Evolutionary conservation across 768 basidiomycete genomes (phyloP), one percentile per base, ranked within the genome.

Genomic region (Scleroderma citrinum): DNA sequence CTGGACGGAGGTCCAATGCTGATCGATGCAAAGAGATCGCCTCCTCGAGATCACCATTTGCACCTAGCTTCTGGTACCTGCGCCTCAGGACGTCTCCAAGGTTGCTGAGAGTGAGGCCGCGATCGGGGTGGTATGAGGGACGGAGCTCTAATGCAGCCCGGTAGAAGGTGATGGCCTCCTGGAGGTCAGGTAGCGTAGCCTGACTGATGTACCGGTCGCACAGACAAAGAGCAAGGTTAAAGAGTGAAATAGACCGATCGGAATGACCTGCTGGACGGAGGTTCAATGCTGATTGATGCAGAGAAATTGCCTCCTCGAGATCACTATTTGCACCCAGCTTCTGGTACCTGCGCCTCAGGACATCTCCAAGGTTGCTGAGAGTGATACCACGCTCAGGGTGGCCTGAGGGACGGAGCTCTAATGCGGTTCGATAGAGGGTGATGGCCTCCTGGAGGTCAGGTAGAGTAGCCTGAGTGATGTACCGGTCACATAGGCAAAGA

Each of bases 31-130:
- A 12, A 5, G 12, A 14, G 12, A 60, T 19, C 5, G n/a, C 38
- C 38, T 14, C n/a, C 7, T 21, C 17, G 16, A 19, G 16, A 39
- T 39, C 34, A 35, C 13, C 34, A 13, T 14, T 13, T 13, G 34
- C n/a, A 13, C 34, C 34, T 4, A 40, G 19, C 63, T 65, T 46
- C 69, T 62, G 49, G 64, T 71, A 3, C 59, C 66, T 23, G 34
- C 13, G 5, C 34, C 34, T 35, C 12, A 35, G 34, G 12, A 13
- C 5, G 5, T 52, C 5, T 24, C 12, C 40, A 14, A 41, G 23
- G 40, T 23, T 40, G 23, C 11, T 12, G 39, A 40, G 39, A 21
- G 39, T 10, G 6, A 23, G 3, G 23, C 13, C 19, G 11, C 23
- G 40, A 14, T 16, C 21, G 3, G 6, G 16, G 14, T 40, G 39